Conservation (phyloP, 2,329 filamentous ascomycete species). For the Aspergillus terreus region DNA sequence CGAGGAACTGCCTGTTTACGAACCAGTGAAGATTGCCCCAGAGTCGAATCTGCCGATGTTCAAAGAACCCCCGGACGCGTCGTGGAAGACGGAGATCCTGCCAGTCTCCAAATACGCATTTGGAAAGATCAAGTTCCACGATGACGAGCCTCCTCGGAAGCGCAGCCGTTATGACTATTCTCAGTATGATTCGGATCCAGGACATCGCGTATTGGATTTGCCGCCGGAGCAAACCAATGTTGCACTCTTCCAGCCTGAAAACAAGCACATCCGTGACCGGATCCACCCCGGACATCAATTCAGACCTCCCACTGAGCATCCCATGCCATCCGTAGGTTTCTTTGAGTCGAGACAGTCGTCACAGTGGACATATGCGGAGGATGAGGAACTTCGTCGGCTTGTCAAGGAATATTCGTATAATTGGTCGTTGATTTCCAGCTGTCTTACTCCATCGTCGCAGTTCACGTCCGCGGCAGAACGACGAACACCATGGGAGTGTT, state of each 20-base stretch:
- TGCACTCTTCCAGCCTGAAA: conserved; percentile 83
- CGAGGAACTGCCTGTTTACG: conserved; percentile 76
- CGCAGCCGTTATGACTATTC: conserved; percentile 78
- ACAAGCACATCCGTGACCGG: conserved; percentile 83
- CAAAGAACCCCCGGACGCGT: conserved; percentile 63
- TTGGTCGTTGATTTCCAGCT: conserved; percentile 88
- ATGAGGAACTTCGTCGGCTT: conserved; percentile 79
- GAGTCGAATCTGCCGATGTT: conserved; percentile 56
- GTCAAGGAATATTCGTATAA: conserved; percentile 96
- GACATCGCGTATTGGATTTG: conserved; percentile 50
- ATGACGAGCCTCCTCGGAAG: conserved; percentile 65
- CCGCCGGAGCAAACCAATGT: conserved; percentile 71
- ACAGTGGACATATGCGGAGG: conserved; percentile 86
- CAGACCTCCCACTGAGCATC: conserved; percentile 82
- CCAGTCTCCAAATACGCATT: conserved; percentile 84
- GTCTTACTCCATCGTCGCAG: conserved; percentile 68
- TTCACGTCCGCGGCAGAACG: conserved; percentile 85
- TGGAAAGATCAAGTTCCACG: conserved; percentile 69
- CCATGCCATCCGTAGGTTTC: conserved; percentile 86
- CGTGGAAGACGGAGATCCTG: conserved; percentile 72
- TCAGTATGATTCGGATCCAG: conserved; percentile 66
- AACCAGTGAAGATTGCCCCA: conserved; percentile 55
- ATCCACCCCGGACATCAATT: conserved; percentile 91
- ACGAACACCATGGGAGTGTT: conserved; percentile 96
- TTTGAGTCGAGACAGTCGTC: conserved; percentile 84